Evolutionary conservation across 1,284 basidiomycete genomes (phyloP).

Genomic region (Stygiomarasmius scandens): DNA sequence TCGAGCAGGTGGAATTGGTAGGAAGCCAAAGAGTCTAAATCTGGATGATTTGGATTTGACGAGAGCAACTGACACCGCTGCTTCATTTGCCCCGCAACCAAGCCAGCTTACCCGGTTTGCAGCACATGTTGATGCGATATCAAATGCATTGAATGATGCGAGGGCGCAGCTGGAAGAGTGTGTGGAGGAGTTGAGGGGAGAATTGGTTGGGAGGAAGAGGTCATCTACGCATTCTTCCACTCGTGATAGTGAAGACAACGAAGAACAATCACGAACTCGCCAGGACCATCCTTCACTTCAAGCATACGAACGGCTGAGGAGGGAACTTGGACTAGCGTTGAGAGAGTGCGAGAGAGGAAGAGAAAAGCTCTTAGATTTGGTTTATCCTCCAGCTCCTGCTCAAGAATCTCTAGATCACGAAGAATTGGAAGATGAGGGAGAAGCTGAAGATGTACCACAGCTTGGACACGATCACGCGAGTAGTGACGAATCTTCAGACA

Average conservation of each 20-base stretch:
- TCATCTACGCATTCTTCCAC: no score
- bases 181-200: conserved; percentile 54
- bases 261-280: no score
- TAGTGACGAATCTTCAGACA: conserved; percentile 57
- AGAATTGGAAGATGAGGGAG: no score
- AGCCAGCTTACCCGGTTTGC: conserved; percentile 67
- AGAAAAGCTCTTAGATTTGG: conserved; percentile 58
- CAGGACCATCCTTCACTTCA: conserved; percentile 53
- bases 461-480: conserved; percentile 52
- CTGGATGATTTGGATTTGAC: no score
- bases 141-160: conserved; percentile 67
- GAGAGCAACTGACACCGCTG: no score
- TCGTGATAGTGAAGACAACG: no score
- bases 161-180: conserved; percentile 62
- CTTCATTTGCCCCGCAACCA: conserved; percentile 76
- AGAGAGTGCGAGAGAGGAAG: conserved; percentile 73
- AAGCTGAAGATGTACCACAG: conserved; percentile 52
- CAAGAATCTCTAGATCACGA: no score
- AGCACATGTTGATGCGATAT: conserved; percentile 69
- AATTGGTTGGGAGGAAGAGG: conserved; percentile 15
- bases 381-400: no score
- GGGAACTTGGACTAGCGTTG: conserved; percentile 15
- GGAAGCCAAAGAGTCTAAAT: no score
- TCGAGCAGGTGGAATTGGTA: no score
- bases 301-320: conserved; percentile 14